Percentiles rank a stretch among this genome's conserved stretches.
Evolutionary conservation across 2,329 filamentous ascomycete genomes (phyloP).

Genomic region (Penicillium vulpinum): DNA sequence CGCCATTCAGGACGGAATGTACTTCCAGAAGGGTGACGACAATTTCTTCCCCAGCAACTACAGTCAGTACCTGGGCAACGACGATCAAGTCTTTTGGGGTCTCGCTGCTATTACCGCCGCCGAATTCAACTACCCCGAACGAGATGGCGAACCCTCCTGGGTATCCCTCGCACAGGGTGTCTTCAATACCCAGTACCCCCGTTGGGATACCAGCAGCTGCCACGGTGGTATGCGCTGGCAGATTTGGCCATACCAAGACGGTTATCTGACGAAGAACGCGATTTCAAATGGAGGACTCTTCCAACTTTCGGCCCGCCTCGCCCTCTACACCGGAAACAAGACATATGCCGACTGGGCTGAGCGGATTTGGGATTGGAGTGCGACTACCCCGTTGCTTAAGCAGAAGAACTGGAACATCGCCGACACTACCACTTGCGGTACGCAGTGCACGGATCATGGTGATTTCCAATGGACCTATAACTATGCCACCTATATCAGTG

Average conservation of each 20-base stretch:
- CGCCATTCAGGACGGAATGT: constrained; percentile 65
- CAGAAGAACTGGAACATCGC: constrained; percentile 56
- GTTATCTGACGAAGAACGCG: constrained; percentile 61
- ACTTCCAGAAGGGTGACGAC: constrained; percentile 71
- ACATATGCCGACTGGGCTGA: constrained; percentile 80
- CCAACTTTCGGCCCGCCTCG: constrained; percentile 65
- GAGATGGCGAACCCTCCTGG: constrained; percentile 69
- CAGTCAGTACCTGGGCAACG: constrained; percentile 51
- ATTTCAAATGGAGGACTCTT: constrained; percentile 61
- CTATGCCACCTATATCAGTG: constrained; percentile 56
- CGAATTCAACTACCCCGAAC: constrained; percentile 73
- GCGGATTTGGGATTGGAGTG: constrained; percentile 62
- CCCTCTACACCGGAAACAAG: constrained; percentile 73
- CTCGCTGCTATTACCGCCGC: constrained; percentile 76
- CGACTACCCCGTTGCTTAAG: constrained; percentile 53
- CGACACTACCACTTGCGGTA: constrained; percentile 53
- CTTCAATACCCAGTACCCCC: constrained; percentile 72
- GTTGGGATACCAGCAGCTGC: constrained; percentile 70
- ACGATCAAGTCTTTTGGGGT: constrained; percentile 77
- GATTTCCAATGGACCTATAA: constrained; percentile 61
- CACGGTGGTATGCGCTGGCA: constrained; percentile 81
- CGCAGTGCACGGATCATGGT: constrained; percentile 53
- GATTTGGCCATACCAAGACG: constrained; percentile 74
- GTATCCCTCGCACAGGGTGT: constrained; percentile 74
- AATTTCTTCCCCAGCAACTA: constrained; percentile 73